Evolutionary conservation across 495 filamentous ascomycete species (phyloP), one percentile per base, ranked within the genome.

Genomic region (Amphirosellinia nigrospora): DNA sequence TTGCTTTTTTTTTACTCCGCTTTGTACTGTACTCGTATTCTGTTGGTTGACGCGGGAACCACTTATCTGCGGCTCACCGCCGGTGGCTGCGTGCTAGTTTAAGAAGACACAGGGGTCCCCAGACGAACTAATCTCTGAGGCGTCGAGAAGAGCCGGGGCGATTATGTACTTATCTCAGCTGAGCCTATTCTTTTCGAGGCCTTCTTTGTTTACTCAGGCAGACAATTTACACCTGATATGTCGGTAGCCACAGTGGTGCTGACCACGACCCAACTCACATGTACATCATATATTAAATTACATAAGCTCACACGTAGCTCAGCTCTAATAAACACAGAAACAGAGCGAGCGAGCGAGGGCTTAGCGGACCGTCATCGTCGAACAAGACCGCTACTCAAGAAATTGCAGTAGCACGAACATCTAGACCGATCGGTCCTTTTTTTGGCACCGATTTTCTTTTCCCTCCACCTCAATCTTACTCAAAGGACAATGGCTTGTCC

Each of bases 391-490:
- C n/a, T n/a, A n/a, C n/a, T n/a, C n/a, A n/a, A n/a, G 10, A 56
- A n/a, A 16, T 21, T 56, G 28, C 30, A 36, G 1, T 7, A 1
- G 30, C 10, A 9, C 7, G 28, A 21, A 36, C n/a, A 21, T 36
- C 55, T 6, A 58, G 55, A 58, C 30, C 28, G 6, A 21, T 61
- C 58, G 58, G 58, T 13, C 58, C 58, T 61, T 61, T 41, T 61
- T 61, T 10, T 39, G 21, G 10, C 34, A 41, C 58, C 36, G 58
- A 41, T 2, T 61, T 41, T 61, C 21, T 41, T 39, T 41, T 61
- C 21, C 58, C 36, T 61, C 15, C 36, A 19, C 58, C 58, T 8
- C n/a, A 58, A 58, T 58, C 55, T 58, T 36, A 34, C 55, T 34
- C 55, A 21, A 36, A 19, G 16, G 53, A 34, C 53, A 21, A 21